Conservation (phyloP, 1,284 basidiomycete genomes). For the Takashimella tepidaria region DNA sequence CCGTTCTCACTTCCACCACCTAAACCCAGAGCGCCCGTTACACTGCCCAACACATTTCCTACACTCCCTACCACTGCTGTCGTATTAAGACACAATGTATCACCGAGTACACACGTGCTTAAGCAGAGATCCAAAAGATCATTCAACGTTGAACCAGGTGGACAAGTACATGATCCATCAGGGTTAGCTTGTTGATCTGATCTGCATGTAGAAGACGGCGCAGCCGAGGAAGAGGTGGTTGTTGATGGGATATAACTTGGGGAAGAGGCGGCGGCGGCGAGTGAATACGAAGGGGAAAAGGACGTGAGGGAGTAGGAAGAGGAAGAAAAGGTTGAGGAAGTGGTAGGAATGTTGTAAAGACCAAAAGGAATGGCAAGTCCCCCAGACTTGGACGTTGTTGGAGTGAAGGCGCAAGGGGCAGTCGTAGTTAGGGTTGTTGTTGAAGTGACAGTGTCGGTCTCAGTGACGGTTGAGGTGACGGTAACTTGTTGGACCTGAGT, state of each 20-base stretch:
- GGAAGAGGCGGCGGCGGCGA: too few species aligned
- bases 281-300: too few species aligned
- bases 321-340: neutral
- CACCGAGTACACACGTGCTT: neutral
- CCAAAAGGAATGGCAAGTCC: neutral
- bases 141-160: neutral
- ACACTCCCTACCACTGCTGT: neutral
- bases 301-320: neutral
- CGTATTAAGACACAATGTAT: neutral
- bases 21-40: neutral
- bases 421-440: neutral
- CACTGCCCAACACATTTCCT: neutral
- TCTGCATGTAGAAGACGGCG: neutral
- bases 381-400: neutral
- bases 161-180: neutral
- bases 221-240: neutral
- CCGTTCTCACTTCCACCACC: neutral
- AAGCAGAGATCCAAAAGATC: neutral
- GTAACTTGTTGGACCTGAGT: neutral
- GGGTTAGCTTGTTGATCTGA: neutral
- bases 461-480: neutral
- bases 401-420: neutral
- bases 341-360: neutral
- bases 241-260: too few species aligned
- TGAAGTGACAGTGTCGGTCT: neutral